Evolutionary conservation across 306 rosid species (phyloP), one percentile per base, ranked within the genome.

Genomic region (Carpinus fangiana): DNA sequence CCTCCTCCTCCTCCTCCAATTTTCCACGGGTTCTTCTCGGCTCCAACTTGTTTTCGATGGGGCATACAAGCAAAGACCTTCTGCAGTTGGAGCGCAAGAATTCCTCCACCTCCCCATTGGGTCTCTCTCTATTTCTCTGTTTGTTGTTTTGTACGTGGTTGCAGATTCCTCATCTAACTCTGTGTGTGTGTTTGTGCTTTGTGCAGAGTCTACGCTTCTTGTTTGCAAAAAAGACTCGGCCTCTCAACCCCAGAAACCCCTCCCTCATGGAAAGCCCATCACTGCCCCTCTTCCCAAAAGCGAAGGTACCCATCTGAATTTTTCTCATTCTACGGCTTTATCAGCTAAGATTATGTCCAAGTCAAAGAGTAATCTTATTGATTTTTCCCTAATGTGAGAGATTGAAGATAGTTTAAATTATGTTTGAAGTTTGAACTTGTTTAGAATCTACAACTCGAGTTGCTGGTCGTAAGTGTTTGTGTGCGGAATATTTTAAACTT

Each of bases 21-120:
- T 41, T 5, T 41, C 45, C 45, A 41, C 45, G 8, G 8, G 6
- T 0, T 41, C 45, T 41, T 41, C 45, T 41, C 45, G 45, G 45
- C 45, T 41, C 1, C 7, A 41, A 41, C 45, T 41, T 41, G 45
- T 41, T 41, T 47, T 47, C 51, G 11, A 91, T 93, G 98, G 89
- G 72, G 53, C 81, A 60, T 23, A 79, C 88, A 56, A 93, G 98
- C 79, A 91, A 93, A 76, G 98, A 93, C 60, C 98, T 93, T 84
- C 82, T 91, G 50, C 85, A 66, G 3, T 82, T 87, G 70, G 98
- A 91, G 84, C 89, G 81, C 83, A 83, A 87, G 34, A 68, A 60
- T 56, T 54, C 82, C 3, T 83, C 91, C 43, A 34, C 83, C 78
- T 79, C 94, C 13, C 77, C 93, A 5, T 50, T 89, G 48, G 97